Base-by-base conservation (phyloP, 805 yeast species). In the Spathaspora girioi region DNA sequence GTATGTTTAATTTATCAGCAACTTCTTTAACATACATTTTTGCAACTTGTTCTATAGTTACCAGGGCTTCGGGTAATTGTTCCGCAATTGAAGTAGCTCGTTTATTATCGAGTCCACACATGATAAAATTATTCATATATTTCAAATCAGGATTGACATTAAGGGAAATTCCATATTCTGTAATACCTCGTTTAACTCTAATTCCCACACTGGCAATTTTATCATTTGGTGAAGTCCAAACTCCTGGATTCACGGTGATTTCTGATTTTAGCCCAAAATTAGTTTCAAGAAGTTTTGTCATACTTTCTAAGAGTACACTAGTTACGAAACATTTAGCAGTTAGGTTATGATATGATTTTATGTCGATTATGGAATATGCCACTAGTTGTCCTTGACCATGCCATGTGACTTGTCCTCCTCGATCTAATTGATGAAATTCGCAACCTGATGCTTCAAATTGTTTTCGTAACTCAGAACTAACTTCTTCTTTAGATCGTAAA, bases 321-420 rank as follows among this genome's bases (percentile, higher is more conserved):
- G 71, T 76, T 1, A 89, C 88, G 59, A 80, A 84, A 64, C 90
- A 86, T 56, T 82, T 76, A 1, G 87, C 82, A 0, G 84, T 75
- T 45, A 87, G 69, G 10, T 32, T 69, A 32, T 40, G 59, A 59
- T 87, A 87, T 31, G 79, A 76, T 55, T 78, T 77, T 49, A 94
- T 71, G 65, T 94, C 73, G 49, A 75, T 49, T 1, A 94, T 77
- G 10, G 94, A 84, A 62, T 93, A 94, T 5, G 89, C 82, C 1
- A 92, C 97, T 38, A 90, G 64, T 67, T 94, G 99, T 0, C 99
- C 99, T 1, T 94, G 87, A 0, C 98, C 98, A 70, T 94, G 99
- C 75, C 89, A 94, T 0, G 99, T 94, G 1, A 94, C 82, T 64
- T 94, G 96, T 0, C 99, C 99, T 14, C 99, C 99, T 54, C 99